Base-by-base conservation (phyloP, 495 filamentous ascomycete genomes). In the Poronia punctata region DNA sequence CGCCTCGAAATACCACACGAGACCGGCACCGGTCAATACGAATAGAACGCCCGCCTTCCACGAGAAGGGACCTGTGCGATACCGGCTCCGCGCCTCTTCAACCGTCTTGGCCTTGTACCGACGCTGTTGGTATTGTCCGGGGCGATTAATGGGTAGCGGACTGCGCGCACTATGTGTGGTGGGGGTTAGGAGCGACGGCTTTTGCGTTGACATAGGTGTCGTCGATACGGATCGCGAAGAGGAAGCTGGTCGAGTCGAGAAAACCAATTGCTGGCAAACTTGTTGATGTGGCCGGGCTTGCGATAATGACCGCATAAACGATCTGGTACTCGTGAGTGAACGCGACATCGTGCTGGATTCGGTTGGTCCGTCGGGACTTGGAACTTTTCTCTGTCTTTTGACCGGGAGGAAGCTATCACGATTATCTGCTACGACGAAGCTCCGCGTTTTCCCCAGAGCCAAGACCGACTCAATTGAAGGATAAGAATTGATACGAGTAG, bases 41-140 rank as follows among this genome's bases (percentile, higher is more conserved):
- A 98, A 97, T 39, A 97, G 74, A 48, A 87, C 45, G 7, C 87
- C 90, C 5, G 90, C 81, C 62, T 84, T 84, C 80, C 81, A 86
- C 30, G 87, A 93, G 68, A 98, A 96, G 23, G 90, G 90, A 19
- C 73, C 73, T 32, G 67, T 72, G 8, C 67, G 55, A 48, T 76
- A 72, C 22, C 69, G 50, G 35, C 68, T 73, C 40, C 62, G 62
- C 32, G 72, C 72, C 51, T 77, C 70, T 45, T 77, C 66, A 1
- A 77, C 68, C 15, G 73, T 76, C 57, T 73, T 75, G 43, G 54
- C 66, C 38, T 65, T 62, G 35, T 64, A 61, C 7, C 45, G 50
- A 15, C 50, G 40, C 34, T 62, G 56, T 22, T 48, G 42, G 14
- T 44, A 14, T 18, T 15, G 26, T 18, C 33, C 15, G 7, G 22